These are phyloP conservation scores for Starmerella powellii DNA, from an alignment of 805 yeast genomes.

Conservation along the genomic window DNA sequence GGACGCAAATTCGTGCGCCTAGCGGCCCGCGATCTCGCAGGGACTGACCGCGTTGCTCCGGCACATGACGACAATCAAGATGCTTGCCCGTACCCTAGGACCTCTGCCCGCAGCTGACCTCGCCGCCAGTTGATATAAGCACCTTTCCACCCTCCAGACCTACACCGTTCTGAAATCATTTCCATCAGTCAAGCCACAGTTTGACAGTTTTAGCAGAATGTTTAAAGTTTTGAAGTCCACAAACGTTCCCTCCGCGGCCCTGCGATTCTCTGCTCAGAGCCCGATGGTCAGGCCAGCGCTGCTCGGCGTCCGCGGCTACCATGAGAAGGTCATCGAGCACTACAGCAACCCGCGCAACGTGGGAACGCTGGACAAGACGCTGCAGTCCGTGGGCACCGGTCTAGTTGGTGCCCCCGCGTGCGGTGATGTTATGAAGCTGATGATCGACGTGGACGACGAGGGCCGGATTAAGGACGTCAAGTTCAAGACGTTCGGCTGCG, in stretches of 20 bases:
- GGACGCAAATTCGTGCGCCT: no score
- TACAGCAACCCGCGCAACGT: conserved; percentile 95
- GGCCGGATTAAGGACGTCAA: conserved; percentile 91
- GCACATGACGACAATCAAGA: no score
- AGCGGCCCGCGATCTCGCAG: no score
- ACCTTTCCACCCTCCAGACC: neutral
- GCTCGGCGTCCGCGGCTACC: conserved; percentile 36
- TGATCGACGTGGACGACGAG: conserved; percentile 82
- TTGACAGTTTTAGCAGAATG: neutral
- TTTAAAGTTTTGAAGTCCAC: neutral
- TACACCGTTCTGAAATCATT: neutral
- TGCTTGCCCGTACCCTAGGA: no score
- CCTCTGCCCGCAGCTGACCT: no score
- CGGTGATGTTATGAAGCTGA: conserved; percentile 97
- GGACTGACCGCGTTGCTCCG: no score
- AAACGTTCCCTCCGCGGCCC: neutral
- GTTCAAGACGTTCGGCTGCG: conserved; percentile 99
- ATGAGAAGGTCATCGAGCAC: conserved; percentile 89
- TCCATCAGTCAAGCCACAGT: neutral
- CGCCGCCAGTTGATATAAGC: neutral
- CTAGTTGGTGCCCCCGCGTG: conserved; percentile 99
- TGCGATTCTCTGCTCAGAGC: no score
- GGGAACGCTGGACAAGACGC: conserved; percentile 74
- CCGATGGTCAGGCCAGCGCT: neutral
- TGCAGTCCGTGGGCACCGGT: conserved; percentile 81